Evolutionary conservation across 768 basidiomycete genomes (phyloP).

Genomic region (Phallus indusiatus): DNA sequence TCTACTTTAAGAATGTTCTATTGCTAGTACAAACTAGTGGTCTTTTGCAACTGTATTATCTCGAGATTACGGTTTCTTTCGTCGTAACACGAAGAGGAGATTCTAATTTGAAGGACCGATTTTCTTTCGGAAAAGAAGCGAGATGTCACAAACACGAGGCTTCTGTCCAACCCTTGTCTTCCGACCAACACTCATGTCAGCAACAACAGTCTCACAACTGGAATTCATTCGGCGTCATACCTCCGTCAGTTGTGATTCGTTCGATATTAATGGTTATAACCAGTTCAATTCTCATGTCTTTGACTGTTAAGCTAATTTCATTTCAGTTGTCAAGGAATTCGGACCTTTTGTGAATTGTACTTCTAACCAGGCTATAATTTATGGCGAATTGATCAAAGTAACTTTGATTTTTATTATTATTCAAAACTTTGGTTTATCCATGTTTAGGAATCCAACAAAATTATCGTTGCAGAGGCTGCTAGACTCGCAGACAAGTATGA

Average conservation of each 20-base stretch:
- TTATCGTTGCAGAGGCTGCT: background rate
- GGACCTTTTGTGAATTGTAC: constrained; percentile 7
- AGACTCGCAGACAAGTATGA: background rate
- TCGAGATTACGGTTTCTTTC: too few relatives aligned
- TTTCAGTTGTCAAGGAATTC: constrained; percentile 3
- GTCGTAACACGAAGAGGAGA: too few relatives aligned
- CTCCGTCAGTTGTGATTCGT: background rate
- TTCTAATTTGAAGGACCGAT: too few relatives aligned
- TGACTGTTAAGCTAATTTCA: background rate
- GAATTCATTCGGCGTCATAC: background rate
- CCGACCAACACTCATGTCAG: too few relatives aligned
- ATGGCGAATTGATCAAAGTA: constrained; percentile 3
- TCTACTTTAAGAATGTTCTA: background rate
- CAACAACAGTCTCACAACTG: background rate
- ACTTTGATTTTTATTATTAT: background rate
- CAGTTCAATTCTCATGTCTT: background rate
- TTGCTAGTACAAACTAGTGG: too few relatives aligned
- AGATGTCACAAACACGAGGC: background rate
- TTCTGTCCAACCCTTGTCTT: background rate
- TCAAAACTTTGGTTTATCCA: background rate
- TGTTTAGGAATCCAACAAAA: constrained; percentile 1
- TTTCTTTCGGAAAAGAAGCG: background rate
- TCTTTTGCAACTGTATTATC: too few relatives aligned
- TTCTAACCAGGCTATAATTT: constrained; percentile 6
- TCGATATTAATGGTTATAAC: background rate